These are phyloP conservation scores for Escovopsis weberi DNA, from an alignment of 2,329 filamentous ascomycete species.

Conservation along the genomic window DNA sequence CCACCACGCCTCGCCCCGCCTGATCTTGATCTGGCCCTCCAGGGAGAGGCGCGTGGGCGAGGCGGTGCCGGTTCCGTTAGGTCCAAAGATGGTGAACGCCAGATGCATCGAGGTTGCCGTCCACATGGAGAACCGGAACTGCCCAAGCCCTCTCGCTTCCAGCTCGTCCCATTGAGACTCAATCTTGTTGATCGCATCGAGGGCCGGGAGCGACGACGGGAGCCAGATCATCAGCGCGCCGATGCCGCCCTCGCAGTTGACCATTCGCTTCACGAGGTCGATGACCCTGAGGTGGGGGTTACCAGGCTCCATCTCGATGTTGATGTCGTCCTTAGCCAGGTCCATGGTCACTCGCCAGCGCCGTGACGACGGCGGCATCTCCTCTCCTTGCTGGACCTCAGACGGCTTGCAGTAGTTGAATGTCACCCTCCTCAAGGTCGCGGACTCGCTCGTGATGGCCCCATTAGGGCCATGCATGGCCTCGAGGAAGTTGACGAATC, in stretches of 20 bases:
- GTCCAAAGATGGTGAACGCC: constrained; percentile 30
- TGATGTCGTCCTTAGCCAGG: constrained; percentile 38
- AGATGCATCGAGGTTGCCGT: constrained; percentile 43
- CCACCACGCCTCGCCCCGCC: constrained; percentile 37
- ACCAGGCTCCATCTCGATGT: constrained; percentile 41
- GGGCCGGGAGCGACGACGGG: constrained; percentile 47
- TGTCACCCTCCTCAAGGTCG: constrained; percentile 46
- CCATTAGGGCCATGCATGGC: constrained; percentile 43
- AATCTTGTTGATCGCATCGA: constrained; percentile 45
- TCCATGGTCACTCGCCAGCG: constrained; percentile 43
- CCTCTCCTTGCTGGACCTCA: neutral
- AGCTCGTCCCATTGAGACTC: constrained; percentile 37
- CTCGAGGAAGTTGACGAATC: constrained; percentile 55
- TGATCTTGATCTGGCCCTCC: constrained; percentile 34
- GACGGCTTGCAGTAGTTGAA: constrained; percentile 47
- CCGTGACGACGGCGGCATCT: constrained; percentile 2
- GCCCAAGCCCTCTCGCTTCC: constrained; percentile 27
- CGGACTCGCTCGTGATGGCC: constrained; percentile 40
- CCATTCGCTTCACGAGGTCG: constrained; percentile 41
- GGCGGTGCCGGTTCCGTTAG: constrained; percentile 10
- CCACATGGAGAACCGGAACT: constrained; percentile 36
- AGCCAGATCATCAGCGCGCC: constrained; percentile 39
- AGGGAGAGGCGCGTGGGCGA: constrained; percentile 27
- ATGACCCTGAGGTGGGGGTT: constrained; percentile 55
- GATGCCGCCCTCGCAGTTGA: constrained; percentile 40